Evolutionary conservation across 2,329 filamentous ascomycete genomes (phyloP), one percentile per base, ranked within the genome.

Genomic region (Cladophialophora psammophila): DNA sequence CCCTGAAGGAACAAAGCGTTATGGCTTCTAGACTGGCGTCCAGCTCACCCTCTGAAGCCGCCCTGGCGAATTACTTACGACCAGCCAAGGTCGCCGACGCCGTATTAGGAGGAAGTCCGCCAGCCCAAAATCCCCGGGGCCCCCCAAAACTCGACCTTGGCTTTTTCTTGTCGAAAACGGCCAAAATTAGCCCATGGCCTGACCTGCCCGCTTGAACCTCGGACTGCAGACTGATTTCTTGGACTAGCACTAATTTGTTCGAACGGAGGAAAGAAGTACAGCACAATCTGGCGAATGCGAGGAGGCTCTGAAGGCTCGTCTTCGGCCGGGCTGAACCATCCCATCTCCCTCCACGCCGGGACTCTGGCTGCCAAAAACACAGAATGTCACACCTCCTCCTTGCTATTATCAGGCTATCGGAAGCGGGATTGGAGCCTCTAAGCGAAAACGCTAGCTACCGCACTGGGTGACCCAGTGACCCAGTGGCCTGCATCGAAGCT

Each of bases 261-360:
- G 9, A n/a, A 50, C 8, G 20, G 26, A 26, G 26, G 26, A 26
- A 26, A 26, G 26, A 26, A 50, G 45, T 8, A 20, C 3, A 50
- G 1, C 13, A 31, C 45, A 50, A 26, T 50, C 45, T 50, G 45
- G 45, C 34, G 53, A 35, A 35, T 35, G 31, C 34, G 53, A 50
- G 20, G 55, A 40, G 18, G 48, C 48, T 34, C 59, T 26, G 32
- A 61, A 61, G 59, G 59, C 54, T 61, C 18, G 59, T 61, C 59
- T 20, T 61, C 59, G 59, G 59, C 40, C 18, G 2, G 5, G 26
- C 18, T 50, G 45, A 50, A 13, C 45, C 45, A 13, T 26, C 45
- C 45, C 45, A 31, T 26, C 18, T 10, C n/a, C 12, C 45, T 31
- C 18, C 12, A 50, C 45, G 12, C 45, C 10, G 20, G 42, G n/a